Conservation (phyloP, 78 protist genomes). For the Dictyostelium purpureum region DNA sequence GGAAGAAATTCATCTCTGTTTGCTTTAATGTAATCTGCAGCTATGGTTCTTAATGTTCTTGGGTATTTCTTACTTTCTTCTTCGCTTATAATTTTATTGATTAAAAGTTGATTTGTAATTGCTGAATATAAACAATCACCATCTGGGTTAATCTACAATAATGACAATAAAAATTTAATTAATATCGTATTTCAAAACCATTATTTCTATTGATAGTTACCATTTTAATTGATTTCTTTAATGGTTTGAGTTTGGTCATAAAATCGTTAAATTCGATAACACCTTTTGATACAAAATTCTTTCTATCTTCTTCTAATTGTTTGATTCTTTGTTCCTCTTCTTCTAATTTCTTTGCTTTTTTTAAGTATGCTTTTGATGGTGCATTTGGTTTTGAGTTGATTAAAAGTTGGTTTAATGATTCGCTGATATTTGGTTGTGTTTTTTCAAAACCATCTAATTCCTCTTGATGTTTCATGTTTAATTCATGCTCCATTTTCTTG, state of each 20-base stretch:
- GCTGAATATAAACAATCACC: constrained; percentile 80
- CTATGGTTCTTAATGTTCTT: constrained; percentile 30
- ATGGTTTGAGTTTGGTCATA: constrained; percentile 38
- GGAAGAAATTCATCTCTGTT: constrained; percentile 71
- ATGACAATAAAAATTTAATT: background rate
- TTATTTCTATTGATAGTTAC: background rate
- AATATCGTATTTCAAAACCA: background rate
- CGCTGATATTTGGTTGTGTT: background rate
- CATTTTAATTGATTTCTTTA: constrained; percentile 31
- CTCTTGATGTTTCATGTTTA: constrained; percentile 34
- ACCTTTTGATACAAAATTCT: constrained; percentile 59
- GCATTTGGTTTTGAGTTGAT: background rate
- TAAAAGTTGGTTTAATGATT: background rate
- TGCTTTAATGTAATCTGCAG: constrained; percentile 41
- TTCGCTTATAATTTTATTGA: constrained; percentile 16
- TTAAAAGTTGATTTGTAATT: constrained; percentile 53
- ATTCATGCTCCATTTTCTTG: constrained; percentile 71
- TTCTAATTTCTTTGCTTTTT: constrained; percentile 21
- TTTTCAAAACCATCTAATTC: constrained; percentile 44
- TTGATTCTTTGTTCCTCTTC: constrained; percentile 55
- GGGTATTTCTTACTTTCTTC: constrained; percentile 15
- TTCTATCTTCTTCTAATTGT: constrained; percentile 64
- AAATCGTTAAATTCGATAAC: constrained; percentile 26
- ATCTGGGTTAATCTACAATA: constrained; percentile 48
- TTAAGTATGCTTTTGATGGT: constrained; percentile 46